A percentile compares a stretch with the other conserved stretches of the same genome.
phyloP scores from a whole-genome alignment of 306 rosid genomes.

The Lupinus albus region DNA sequence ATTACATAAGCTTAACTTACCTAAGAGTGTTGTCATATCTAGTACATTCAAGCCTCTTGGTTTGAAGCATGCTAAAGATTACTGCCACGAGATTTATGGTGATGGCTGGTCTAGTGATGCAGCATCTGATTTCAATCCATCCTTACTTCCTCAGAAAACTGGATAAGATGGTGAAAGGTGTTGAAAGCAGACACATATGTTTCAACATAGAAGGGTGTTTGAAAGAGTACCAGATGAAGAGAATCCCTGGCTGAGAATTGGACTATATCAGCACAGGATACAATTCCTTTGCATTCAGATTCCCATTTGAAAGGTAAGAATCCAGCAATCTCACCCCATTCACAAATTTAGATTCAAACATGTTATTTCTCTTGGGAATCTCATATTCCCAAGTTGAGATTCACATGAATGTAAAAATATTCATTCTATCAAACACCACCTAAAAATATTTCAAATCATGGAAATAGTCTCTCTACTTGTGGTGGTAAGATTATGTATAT shows the following conservation, averaged over 20 bases:
- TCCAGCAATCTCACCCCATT: too few species aligned
- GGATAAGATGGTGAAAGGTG: conserved; percentile 57
- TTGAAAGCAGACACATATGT: conserved; percentile 6
- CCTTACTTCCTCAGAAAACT: conserved; percentile 73
- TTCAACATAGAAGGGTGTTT: background rate
- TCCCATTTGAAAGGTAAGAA: too few species aligned
- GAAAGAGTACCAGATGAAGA: conserved; percentile 55
- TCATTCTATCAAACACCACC: too few species aligned
- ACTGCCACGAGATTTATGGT: conserved; percentile 60
- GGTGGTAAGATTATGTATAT: too few species aligned
- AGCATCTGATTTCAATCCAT: conserved; percentile 56
- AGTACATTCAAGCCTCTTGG: conserved; percentile 60
- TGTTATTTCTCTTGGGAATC: too few species aligned
- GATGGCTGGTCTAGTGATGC: conserved; percentile 73
- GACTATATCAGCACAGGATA: conserved; percentile 81
- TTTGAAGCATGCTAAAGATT: conserved; percentile 57
- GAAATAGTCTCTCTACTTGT: too few species aligned
- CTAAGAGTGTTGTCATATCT: conserved; percentile 71
- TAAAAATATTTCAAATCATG: too few species aligned
- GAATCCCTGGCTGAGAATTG: conserved; percentile 88
- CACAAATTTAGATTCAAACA: too few species aligned
- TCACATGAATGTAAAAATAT: too few species aligned
- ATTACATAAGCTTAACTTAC: conserved; percentile 42
- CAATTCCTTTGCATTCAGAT: conserved; percentile 64
- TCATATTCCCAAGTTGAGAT: too few species aligned